Evolutionary conservation across 192 early-diverging fungal genomes (phyloP).

Genomic region (Gonapodya prolifera): DNA sequence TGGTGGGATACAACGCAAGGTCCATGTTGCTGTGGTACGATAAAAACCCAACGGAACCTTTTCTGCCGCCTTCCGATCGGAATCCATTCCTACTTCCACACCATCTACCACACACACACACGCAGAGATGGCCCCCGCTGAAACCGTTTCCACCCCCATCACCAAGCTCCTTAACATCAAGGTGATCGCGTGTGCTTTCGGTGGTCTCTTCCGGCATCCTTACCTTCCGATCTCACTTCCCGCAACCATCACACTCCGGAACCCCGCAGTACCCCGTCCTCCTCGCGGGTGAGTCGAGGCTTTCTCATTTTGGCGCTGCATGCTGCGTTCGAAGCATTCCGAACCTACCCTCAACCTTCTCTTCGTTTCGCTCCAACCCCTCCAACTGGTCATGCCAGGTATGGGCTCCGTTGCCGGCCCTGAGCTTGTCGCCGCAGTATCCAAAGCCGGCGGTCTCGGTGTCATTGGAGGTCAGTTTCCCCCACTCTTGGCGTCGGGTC

Average conservation of each 20-base stretch:
- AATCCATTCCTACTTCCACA: not conserved
- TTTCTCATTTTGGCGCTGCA: not conserved
- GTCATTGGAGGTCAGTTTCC: constrained; percentile 21
- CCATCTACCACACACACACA: no score
- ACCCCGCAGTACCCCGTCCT: constrained; percentile 16
- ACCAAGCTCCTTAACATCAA: constrained; percentile 28
- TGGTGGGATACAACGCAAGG: no score
- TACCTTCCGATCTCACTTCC: not conserved
- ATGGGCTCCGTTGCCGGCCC: constrained; percentile 3
- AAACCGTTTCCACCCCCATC: constrained; percentile 23
- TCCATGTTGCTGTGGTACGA: no score
- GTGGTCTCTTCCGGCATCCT: not conserved
- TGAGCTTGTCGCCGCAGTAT: constrained; percentile 15
- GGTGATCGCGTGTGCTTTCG: not conserved
- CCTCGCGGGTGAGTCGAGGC: constrained; percentile 19
- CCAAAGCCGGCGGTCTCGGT: constrained; percentile 29
- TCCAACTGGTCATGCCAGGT: not conserved
- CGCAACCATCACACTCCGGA: not conserved
- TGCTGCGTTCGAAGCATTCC: no score
- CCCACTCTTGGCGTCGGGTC: not conserved
- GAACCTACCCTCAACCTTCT: not conserved
- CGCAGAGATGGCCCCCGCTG: not conserved
- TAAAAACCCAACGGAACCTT: not conserved
- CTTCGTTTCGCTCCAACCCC: not conserved
- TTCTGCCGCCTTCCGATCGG: not conserved